Percentiles rank a stretch among this genome's conserved stretches.
Conservation (phyloP, 331 rosid genomes). For the Prunus yedoensis region DNA sequence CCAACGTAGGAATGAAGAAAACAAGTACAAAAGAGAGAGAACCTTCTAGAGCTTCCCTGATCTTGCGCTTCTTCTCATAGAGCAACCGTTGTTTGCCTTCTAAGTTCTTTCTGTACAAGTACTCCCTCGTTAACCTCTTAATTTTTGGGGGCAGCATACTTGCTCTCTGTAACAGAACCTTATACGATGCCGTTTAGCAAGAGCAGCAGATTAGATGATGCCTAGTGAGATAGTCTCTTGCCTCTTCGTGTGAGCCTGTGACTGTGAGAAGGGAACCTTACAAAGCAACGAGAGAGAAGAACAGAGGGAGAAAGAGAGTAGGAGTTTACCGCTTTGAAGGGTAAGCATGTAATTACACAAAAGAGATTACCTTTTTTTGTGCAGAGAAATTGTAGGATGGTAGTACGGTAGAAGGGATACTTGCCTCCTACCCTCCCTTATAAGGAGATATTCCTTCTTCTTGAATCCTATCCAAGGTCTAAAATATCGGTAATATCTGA, state of each 20-base stretch:
- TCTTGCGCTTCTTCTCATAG: constrained; percentile 89
- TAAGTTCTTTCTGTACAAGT: constrained; percentile 72
- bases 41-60: constrained; percentile 78
- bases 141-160: constrained; percentile 66
- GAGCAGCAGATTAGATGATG: no score
- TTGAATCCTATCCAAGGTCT: no score
- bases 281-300: background rate
- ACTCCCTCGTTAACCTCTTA: constrained; percentile 66
- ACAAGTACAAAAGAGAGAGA: background rate
- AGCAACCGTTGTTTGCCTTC: constrained; percentile 71
- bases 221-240: no score
- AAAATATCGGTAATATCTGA: no score
- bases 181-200: no score
- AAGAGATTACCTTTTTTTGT: no score
- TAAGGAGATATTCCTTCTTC: no score
- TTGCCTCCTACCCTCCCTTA: no score
- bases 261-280: background rate
- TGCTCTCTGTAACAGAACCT: background rate
- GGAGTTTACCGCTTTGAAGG: background rate
- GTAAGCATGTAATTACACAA: no score
- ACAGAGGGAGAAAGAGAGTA: background rate
- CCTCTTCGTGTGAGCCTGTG: no score
- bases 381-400: no score
- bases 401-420: no score
- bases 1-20: background rate